phyloP scores from a whole-genome alignment of 768 basidiomycete species.

The Rhodotorula diobovata region DNA sequence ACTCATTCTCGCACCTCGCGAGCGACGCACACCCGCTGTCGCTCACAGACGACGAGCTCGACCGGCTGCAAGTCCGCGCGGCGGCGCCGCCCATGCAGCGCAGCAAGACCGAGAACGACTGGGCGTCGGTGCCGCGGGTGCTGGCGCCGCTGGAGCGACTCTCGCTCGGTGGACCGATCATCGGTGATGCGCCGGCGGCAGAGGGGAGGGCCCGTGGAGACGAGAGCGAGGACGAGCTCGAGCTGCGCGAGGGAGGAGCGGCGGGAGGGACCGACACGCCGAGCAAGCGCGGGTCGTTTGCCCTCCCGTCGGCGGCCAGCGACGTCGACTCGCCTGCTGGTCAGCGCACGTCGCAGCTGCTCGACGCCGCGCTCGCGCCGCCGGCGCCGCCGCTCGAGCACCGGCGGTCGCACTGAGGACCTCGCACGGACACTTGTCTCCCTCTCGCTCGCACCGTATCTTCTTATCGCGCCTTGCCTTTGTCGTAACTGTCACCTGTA shows the following conservation, averaged over 20 bases:
- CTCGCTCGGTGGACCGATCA: background rate
- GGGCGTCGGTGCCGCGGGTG: background rate
- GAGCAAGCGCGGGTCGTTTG: background rate
- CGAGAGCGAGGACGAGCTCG: constrained; percentile 30
- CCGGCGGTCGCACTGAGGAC: background rate
- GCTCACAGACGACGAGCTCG: constrained; percentile 36
- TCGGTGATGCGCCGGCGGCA: too few species aligned
- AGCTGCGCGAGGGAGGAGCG: background rate
- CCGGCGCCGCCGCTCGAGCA: background rate
- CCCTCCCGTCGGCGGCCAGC: background rate
- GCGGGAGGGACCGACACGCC: too few species aligned
- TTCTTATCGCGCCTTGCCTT: background rate
- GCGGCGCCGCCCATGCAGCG: constrained; percentile 34
- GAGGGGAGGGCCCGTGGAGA: too few species aligned
- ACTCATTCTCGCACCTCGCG: constrained; percentile 1
- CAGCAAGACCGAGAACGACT: constrained; percentile 25
- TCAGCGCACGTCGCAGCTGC: background rate
- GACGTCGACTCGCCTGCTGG: background rate
- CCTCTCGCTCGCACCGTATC: background rate
- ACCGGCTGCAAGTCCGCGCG: constrained; percentile 20
- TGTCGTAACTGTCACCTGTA: background rate
- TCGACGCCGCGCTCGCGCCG: background rate
- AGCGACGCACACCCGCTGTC: background rate
- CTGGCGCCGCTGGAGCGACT: background rate
- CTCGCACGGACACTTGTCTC: background rate